Evolutionary conservation across 495 filamentous ascomycete genomes (phyloP).

Genomic region (Talaromyces ruber): DNA sequence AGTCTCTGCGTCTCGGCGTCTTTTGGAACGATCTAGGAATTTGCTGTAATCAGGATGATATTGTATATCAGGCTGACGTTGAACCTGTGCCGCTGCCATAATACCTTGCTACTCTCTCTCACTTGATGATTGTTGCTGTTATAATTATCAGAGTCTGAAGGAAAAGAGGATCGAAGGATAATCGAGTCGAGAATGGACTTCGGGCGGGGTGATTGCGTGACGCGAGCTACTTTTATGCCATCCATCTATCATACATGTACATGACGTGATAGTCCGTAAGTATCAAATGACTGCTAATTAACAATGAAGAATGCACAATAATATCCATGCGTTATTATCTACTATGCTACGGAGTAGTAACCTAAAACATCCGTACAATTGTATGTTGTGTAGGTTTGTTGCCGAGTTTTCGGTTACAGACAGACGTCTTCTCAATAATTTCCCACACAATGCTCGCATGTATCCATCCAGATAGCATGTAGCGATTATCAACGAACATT

Average conservation of each 20-base stretch:
- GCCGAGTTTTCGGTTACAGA: background rate
- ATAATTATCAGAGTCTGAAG: background rate
- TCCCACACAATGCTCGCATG: background rate
- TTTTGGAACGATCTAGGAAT: constrained; percentile 40
- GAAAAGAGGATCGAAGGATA: background rate
- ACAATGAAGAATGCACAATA: background rate
- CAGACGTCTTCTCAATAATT: background rate
- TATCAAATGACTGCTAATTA: background rate
- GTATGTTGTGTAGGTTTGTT: background rate
- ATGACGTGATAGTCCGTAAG: background rate
- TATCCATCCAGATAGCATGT: too few relatives aligned
- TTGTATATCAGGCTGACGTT: constrained; percentile 45
- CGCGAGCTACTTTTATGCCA: background rate
- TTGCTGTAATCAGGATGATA: constrained; percentile 49
- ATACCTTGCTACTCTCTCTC: background rate
- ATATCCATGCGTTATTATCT: background rate
- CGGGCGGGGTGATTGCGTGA: background rate
- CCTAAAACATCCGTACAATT: too few relatives aligned
- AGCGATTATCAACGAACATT: too few relatives aligned
- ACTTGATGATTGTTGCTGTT: background rate
- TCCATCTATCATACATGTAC: background rate
- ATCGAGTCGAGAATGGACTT: background rate
- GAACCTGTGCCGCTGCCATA: constrained; percentile 21
- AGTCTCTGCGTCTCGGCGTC: constrained; percentile 33
- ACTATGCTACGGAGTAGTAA: too few relatives aligned